Percentiles rank a stretch among this genome's conserved stretches.
phyloP scores from a whole-genome alignment of 352 stramenopile genomes.

The Phytophthora hibernalis region DNA sequence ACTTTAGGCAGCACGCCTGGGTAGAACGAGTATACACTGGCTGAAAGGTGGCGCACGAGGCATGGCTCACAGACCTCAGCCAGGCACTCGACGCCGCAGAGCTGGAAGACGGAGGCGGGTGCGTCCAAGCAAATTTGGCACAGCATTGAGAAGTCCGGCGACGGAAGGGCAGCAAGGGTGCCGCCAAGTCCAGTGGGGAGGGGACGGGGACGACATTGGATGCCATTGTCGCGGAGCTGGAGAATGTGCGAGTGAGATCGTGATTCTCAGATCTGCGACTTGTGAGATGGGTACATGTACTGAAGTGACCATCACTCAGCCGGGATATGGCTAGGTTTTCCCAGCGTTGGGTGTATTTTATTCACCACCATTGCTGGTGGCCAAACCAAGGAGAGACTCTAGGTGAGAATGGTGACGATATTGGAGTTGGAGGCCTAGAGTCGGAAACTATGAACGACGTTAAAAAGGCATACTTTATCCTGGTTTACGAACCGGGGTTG shows the following conservation, averaged over 20 bases:
- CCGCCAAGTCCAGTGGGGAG: slow-evolving; percentile 11
- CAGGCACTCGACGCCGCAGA: slow-evolving; percentile 52
- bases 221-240: not conserved
- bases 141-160: slow-evolving; percentile 36
- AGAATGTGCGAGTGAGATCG: not conserved
- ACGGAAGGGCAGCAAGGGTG: not conserved
- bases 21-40: slow-evolving; percentile 68
- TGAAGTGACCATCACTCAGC: not conserved
- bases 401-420: too few relatives aligned
- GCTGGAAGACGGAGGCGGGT: slow-evolving; percentile 41
- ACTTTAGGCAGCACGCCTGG: slow-evolving; percentile 68
- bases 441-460: too few relatives aligned
- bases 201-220: slow-evolving; percentile 6
- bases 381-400: too few relatives aligned
- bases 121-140: slow-evolving; percentile 77
- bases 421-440: too few relatives aligned
- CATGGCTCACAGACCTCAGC: slow-evolving; percentile 53
- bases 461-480: too few relatives aligned
- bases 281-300: slow-evolving; percentile 5
- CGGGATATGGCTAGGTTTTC: too few relatives aligned
- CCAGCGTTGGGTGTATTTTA: too few relatives aligned
- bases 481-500: too few relatives aligned
- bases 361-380: too few relatives aligned
- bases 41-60: slow-evolving; percentile 58
- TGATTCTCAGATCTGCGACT: slow-evolving; percentile 2